Percentiles rank a stretch among this genome's conserved stretches.
These are phyloP conservation scores for Candida qinlingensis DNA, from an alignment of 805 yeast genomes.

Conservation along the genomic window DNA sequence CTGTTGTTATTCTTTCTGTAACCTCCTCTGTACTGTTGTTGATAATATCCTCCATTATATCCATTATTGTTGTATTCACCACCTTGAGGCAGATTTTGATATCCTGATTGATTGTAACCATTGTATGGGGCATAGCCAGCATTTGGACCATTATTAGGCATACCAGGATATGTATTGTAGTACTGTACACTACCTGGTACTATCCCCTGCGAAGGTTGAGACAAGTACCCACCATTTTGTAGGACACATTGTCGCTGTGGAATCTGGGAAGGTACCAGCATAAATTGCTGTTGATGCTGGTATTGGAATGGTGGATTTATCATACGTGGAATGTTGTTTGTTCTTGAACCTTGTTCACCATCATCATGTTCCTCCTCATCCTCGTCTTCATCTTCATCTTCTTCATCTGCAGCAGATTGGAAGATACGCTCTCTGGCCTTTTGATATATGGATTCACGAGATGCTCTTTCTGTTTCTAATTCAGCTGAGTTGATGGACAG, in stretches of 20 bases:
- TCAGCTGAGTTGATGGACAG: slow-evolving; percentile 4
- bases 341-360: slow-evolving; percentile 2
- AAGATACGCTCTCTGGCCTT: slow-evolving; percentile 35
- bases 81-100: background rate
- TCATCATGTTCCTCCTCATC: slow-evolving; percentile 17
- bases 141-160: background rate
- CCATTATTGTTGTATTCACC: background rate
- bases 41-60: background rate
- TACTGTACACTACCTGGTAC: background rate
- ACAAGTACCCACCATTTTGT: too few relatives aligned
- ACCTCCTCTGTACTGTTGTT: slow-evolving; percentile 7
- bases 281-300: background rate
- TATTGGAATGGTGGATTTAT: background rate
- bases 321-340: background rate
- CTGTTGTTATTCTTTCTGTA: slow-evolving; percentile 1
- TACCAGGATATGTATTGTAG: background rate
- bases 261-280: background rate
- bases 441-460: slow-evolving; percentile 39
- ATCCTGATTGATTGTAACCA: background rate
- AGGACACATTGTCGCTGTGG: background rate
- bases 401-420: slow-evolving; percentile 26
- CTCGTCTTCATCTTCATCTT: slow-evolving; percentile 23
- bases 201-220: too few relatives aligned
- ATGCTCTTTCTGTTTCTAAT: slow-evolving; percentile 31
- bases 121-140: background rate